A percentile compares a stretch with the other conserved stretches of the same genome.
These are phyloP conservation scores for Diaporthe helianthi DNA, from an alignment of 2,329 filamentous ascomycete species.

Conservation along the genomic window DNA sequence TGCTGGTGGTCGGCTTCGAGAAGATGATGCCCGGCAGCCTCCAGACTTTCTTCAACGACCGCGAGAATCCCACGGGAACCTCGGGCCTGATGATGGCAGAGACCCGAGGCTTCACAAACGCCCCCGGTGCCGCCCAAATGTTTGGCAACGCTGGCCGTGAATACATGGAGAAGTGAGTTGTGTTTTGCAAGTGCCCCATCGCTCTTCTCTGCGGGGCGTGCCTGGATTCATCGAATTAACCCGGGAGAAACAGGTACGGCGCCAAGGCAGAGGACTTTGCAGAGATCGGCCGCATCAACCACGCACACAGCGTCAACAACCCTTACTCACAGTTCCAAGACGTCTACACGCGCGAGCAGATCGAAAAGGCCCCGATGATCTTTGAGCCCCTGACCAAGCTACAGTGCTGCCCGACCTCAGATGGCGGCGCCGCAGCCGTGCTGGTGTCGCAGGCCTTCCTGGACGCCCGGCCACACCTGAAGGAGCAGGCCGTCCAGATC, in stretches of 20 bases:
- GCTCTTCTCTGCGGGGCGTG: too few relatives aligned
- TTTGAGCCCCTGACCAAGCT: constrained; percentile 91
- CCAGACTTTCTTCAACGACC: constrained; percentile 83
- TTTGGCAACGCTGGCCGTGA: constrained; percentile 94
- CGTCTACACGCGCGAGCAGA: constrained; percentile 86
- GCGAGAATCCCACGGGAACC: constrained; percentile 79
- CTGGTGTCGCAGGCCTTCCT: constrained; percentile 90
- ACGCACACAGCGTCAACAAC: constrained; percentile 89
- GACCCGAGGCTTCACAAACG: constrained; percentile 81
- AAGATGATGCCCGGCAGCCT: constrained; percentile 97
- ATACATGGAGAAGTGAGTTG: constrained; percentile 88
- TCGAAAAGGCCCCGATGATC: constrained; percentile 78
- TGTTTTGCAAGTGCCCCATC: too few relatives aligned
- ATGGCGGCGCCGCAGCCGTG: constrained; percentile 87
- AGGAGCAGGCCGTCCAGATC: constrained; percentile 82
- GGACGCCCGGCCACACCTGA: constrained; percentile 81
- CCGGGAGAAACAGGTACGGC: constrained; percentile 68
- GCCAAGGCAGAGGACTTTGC: constrained; percentile 87
- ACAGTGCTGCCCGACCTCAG: constrained; percentile 97
- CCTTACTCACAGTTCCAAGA: constrained; percentile 98
- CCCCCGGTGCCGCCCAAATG: constrained; percentile 87
- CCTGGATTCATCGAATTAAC: background rate
- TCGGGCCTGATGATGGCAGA: constrained; percentile 80
- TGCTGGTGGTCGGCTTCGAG: constrained; percentile 93
- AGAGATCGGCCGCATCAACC: constrained; percentile 92